Percentiles rank a stretch among this genome's conserved stretches.
Evolutionary conservation across 1,139 yeast species (phyloP).

Genomic region (Entelexis paramagnoliae): DNA sequence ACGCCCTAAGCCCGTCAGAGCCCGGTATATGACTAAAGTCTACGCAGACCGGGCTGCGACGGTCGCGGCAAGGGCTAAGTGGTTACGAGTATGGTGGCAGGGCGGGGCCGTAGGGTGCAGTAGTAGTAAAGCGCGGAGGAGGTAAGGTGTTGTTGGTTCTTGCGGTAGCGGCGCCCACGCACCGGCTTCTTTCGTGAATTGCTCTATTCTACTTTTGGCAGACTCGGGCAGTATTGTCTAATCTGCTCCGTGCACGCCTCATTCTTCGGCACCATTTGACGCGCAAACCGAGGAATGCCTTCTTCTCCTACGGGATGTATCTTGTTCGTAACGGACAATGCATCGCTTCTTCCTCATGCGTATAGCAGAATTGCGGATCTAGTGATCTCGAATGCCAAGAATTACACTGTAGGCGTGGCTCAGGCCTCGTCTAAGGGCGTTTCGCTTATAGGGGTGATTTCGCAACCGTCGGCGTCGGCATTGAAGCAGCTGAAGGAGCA

Average conservation of each 20-base stretch:
- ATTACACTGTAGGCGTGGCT: not conserved
- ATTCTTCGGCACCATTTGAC: too few relatives aligned
- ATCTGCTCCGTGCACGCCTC: too few relatives aligned
- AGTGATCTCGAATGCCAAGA: not conserved
- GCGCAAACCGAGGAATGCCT: not conserved
- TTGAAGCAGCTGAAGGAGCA: not conserved
- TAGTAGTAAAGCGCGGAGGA: too few relatives aligned
- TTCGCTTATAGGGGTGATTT: not conserved
- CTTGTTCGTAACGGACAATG: not conserved
- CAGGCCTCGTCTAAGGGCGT: not conserved
- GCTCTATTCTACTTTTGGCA: too few relatives aligned
- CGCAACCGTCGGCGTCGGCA: not conserved
- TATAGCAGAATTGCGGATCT: conserved; percentile 2
- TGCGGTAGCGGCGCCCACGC: too few relatives aligned
- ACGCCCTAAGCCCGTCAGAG: conserved; percentile 14
- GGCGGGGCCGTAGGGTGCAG: too few relatives aligned
- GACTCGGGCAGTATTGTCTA: too few relatives aligned
- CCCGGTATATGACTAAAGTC: not conserved
- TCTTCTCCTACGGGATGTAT: not conserved
- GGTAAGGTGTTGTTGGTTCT: too few relatives aligned
- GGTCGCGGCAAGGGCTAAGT: too few relatives aligned
- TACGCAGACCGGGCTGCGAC: too few relatives aligned
- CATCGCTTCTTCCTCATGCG: not conserved
- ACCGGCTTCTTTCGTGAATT: too few relatives aligned
- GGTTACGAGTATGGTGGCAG: too few relatives aligned